Evolutionary conservation across 306 rosid genomes (phyloP).

Genomic region (Pterocarpus santalinus): DNA sequence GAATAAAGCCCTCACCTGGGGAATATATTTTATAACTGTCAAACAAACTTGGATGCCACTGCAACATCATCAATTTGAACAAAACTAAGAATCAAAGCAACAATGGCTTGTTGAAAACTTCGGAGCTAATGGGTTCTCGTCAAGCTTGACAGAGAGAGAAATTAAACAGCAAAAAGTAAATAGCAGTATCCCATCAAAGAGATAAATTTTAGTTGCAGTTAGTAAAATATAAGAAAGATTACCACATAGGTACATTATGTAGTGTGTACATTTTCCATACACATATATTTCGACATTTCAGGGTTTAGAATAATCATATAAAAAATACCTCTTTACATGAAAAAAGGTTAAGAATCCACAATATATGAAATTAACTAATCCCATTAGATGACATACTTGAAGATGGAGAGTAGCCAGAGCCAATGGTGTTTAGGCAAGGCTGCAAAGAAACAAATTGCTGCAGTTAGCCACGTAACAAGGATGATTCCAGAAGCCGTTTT

Average conservation of each 20-base stretch:
- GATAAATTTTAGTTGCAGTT: background rate
- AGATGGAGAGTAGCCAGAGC: constrained; percentile 68
- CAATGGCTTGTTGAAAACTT: background rate
- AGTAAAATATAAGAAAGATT: background rate
- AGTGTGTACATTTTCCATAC: no score
- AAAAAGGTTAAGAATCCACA: background rate
- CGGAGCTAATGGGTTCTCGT: background rate
- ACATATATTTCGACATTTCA: no score
- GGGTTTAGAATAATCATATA: no score
- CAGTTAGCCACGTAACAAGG: constrained; percentile 53
- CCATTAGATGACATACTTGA: constrained; percentile 36
- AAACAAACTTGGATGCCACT: constrained; percentile 78
- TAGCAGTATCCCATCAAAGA: background rate
- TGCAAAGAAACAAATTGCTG: constrained; percentile 66
- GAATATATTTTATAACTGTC: constrained; percentile 55
- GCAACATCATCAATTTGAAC: constrained; percentile 50
- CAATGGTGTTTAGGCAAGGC: constrained; percentile 65
- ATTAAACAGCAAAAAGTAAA: background rate
- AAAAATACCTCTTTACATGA: no score
- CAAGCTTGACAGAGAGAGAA: background rate
- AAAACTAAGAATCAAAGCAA: constrained; percentile 36
- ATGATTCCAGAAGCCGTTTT: constrained; percentile 55
- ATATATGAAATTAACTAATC: background rate
- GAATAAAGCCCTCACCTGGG: constrained; percentile 35
- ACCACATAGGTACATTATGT: background rate